phyloP scores from a whole-genome alignment of 2,329 filamentous ascomycete species.

The Diplodia mutila region DNA sequence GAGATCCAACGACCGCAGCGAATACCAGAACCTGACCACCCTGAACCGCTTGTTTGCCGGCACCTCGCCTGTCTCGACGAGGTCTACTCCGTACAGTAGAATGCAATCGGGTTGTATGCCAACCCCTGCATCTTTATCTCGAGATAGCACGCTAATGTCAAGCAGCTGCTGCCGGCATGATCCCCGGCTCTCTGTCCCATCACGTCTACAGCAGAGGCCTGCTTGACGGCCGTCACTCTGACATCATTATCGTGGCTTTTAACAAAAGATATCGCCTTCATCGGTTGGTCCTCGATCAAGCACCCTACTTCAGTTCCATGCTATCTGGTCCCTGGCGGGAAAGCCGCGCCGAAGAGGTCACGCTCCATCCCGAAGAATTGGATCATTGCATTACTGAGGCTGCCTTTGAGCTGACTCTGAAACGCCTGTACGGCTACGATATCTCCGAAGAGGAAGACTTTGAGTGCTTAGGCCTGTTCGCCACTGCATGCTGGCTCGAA shows the following conservation, averaged over 20 bases:
- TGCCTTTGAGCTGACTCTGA: constrained; percentile 59
- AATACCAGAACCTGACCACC: constrained; percentile 48
- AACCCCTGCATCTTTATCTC: background rate
- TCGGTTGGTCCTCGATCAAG: constrained; percentile 58
- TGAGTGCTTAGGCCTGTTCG: constrained; percentile 59
- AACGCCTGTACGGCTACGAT: constrained; percentile 57
- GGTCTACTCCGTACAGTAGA: constrained; percentile 48
- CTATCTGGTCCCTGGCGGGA: constrained; percentile 61
- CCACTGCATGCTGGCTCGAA: constrained; percentile 61
- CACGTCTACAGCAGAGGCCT: constrained; percentile 59
- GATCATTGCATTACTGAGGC: constrained; percentile 57
- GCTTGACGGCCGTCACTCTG: constrained; percentile 56
- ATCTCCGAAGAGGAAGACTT: constrained; percentile 53
- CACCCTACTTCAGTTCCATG: constrained; percentile 60
- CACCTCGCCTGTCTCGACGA: constrained; percentile 43
- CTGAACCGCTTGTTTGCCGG: constrained; percentile 52
- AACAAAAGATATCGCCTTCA: constrained; percentile 57
- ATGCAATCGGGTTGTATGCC: constrained; percentile 38
- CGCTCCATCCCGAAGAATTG: constrained; percentile 57
- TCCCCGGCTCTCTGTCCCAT: constrained; percentile 50
- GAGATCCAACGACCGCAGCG: constrained; percentile 37
- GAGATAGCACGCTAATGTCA: background rate
- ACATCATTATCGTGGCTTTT: constrained; percentile 59
- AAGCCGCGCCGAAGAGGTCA: constrained; percentile 56
- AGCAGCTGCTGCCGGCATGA: constrained; percentile 29